Evolutionary conservation across 2,329 filamentous ascomycete genomes (phyloP).

Genomic region (Dothistroma septosporum): DNA sequence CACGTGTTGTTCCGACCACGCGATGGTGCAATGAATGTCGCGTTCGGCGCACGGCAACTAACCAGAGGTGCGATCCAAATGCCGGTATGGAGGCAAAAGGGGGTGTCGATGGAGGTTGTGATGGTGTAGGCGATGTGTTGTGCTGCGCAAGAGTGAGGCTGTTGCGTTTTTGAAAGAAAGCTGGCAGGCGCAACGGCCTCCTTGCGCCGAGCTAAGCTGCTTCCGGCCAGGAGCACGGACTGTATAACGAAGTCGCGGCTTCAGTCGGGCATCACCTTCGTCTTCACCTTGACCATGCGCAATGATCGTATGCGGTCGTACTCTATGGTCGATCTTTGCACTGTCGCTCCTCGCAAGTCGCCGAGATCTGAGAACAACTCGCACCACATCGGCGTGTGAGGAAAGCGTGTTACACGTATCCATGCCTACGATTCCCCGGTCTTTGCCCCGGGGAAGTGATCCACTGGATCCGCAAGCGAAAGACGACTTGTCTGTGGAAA

Average conservation of each 20-base stretch:
- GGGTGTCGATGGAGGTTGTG: neutral
- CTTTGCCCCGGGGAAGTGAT: too few relatives aligned
- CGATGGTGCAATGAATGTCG: neutral
- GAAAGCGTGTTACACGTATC: too few relatives aligned
- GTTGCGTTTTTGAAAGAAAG: conserved; percentile 5
- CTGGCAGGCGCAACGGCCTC: neutral
- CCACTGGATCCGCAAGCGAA: too few relatives aligned
- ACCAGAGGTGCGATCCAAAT: neutral
- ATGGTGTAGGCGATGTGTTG: neutral
- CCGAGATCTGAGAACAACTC: too few relatives aligned
- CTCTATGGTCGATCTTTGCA: too few relatives aligned
- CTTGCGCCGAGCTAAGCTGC: neutral
- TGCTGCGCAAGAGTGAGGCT: conserved; percentile 2
- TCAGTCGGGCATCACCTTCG: neutral
- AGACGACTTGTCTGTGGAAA: too few relatives aligned
- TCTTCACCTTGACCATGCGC: neutral
- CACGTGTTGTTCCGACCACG: neutral
- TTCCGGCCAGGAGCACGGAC: neutral
- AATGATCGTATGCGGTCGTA: too few relatives aligned
- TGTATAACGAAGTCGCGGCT: neutral
- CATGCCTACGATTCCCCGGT: too few relatives aligned
- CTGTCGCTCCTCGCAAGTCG: too few relatives aligned
- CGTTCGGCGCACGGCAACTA: neutral
- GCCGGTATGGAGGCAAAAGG: neutral
- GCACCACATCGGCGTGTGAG: too few relatives aligned